Evolutionary conservation across 2,329 filamentous ascomycete genomes (phyloP).

Genomic region (Diaporthe sp.): DNA sequence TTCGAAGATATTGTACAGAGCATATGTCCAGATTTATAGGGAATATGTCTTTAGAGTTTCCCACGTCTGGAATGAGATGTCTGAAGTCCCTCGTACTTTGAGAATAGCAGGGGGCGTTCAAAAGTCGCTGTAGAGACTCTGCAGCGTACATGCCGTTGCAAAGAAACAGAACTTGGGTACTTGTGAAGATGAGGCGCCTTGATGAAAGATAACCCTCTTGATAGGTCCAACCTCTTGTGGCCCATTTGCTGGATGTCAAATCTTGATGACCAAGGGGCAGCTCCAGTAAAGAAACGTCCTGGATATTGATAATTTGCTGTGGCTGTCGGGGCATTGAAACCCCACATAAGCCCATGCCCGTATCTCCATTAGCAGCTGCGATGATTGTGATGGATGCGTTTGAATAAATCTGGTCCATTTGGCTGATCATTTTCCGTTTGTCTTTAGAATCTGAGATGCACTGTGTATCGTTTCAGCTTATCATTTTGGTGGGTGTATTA

Average conservation of each 20-base stretch:
- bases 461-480: neutral
- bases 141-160: constrained; percentile 25
- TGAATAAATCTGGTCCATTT: constrained; percentile 22
- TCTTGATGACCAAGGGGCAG: neutral
- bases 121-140: neutral
- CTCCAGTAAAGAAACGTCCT: neutral
- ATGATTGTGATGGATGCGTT: constrained; percentile 19
- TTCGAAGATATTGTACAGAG: neutral
- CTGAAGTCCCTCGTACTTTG: accelerated
- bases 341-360: constrained; percentile 12
- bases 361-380: constrained; percentile 29
- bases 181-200: constrained; percentile 37
- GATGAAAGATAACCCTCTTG: constrained; percentile 39
- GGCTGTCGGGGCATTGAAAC: neutral
- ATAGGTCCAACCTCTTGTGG: constrained; percentile 41
- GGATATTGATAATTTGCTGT: neutral
- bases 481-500: neutral
- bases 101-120: neutral
- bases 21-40: no score
- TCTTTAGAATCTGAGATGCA: neutral
- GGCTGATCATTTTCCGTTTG: neutral
- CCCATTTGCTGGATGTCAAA: constrained; percentile 27
- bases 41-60: neutral
- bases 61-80: neutral
- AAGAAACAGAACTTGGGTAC: constrained; percentile 4